Percentiles rank a stretch among this genome's conserved stretches.
Conservation (phyloP, 352 stramenopile genomes). For the Phytophthora hibernalis region DNA sequence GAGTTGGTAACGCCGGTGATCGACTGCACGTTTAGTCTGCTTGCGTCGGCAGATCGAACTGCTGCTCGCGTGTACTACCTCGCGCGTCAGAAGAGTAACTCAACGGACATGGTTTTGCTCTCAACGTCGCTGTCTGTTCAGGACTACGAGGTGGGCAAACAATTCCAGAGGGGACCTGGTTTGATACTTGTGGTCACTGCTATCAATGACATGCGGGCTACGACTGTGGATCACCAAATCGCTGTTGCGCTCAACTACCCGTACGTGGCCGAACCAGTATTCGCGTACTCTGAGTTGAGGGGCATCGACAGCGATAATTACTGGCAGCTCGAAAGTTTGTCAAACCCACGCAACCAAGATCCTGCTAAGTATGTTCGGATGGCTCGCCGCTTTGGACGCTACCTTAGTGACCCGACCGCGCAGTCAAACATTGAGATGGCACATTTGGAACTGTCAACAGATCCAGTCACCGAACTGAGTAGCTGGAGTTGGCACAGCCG, state of each 20-base stretch:
- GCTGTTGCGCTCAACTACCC: constrained; percentile 35
- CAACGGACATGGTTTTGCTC: constrained; percentile 32
- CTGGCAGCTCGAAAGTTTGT: constrained; percentile 27
- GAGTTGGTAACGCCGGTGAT: constrained; percentile 53
- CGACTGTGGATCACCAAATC: constrained; percentile 29
- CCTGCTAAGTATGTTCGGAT: constrained; percentile 35
- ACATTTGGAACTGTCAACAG: constrained; percentile 31
- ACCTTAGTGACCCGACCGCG: constrained; percentile 31
- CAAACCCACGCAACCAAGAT: constrained; percentile 15
- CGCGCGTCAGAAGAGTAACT: constrained; percentile 18
- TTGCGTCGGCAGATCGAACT: constrained; percentile 20
- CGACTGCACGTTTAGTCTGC: constrained; percentile 40
- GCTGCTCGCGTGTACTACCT: constrained; percentile 38
- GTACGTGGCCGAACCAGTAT: constrained; percentile 28
- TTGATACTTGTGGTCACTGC: constrained; percentile 26
- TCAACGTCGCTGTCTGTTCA: constrained; percentile 35
- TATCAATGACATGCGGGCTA: constrained; percentile 29
- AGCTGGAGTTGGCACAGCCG: constrained; percentile 35
- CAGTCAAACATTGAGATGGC: constrained; percentile 50
- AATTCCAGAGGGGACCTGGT: constrained; percentile 27
- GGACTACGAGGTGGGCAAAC: constrained; percentile 29
- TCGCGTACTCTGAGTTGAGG: constrained; percentile 22
- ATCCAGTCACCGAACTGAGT: constrained; percentile 23
- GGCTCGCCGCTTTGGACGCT: constrained; percentile 40
- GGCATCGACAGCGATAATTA: constrained; percentile 23